A percentile compares a stretch with the other conserved stretches of the same genome.
phyloP scores from a whole-genome alignment of 2,329 filamentous ascomycete species.

The Septoria linicola region DNA sequence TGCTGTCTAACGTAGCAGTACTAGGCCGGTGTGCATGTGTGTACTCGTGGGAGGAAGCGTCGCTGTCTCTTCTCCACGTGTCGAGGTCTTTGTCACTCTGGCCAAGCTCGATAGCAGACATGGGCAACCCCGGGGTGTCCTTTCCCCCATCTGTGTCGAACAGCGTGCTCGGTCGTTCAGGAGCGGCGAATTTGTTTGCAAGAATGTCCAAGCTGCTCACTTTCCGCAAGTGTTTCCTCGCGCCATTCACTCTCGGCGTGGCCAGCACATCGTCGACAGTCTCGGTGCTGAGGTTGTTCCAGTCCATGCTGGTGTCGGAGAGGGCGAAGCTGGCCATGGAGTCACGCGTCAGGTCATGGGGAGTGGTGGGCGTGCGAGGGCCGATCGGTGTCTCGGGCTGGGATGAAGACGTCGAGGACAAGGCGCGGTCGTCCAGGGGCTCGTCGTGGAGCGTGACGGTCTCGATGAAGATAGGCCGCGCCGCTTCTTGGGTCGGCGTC shows the following conservation, averaged over 20 bases:
- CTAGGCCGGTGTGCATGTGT: constrained; percentile 14
- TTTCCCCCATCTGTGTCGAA: constrained; percentile 31
- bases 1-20: constrained; percentile 22
- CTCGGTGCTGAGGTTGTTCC: constrained; percentile 35
- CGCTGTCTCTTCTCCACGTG: constrained; percentile 18
- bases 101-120: constrained; percentile 25
- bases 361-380: constrained; percentile 20
- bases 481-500: constrained; percentile 21
- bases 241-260: constrained; percentile 32
- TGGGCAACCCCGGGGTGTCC: constrained; percentile 23
- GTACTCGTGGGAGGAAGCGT: constrained; percentile 1
- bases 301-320: constrained; percentile 35
- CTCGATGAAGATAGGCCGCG: constrained; percentile 24
- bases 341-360: constrained; percentile 29
- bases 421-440: constrained; percentile 17
- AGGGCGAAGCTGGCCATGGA: constrained; percentile 36
- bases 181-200: constrained; percentile 33
- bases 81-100: constrained; percentile 15
- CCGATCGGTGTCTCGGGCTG: constrained; percentile 23
- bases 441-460: constrained; percentile 26
- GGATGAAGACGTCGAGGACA: constrained; percentile 17
- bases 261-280: constrained; percentile 35
- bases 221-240: constrained; percentile 31
- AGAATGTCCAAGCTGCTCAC: constrained; percentile 37
- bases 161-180: constrained; percentile 32